Conservation (phyloP, 78 protist genomes). For the Salpingoeca rosetta region DNA sequence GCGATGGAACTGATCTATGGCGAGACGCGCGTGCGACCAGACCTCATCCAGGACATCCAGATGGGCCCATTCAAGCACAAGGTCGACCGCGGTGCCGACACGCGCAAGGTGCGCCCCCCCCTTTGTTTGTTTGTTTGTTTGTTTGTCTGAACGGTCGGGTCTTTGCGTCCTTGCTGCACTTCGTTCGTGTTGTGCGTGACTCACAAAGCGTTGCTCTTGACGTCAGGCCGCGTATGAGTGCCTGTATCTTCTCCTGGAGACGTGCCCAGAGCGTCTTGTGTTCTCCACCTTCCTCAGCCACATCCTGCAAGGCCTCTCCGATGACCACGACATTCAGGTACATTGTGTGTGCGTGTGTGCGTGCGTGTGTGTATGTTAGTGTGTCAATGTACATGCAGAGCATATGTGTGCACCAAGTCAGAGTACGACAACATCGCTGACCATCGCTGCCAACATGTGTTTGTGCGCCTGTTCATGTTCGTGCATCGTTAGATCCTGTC, state of each 20-base stretch:
- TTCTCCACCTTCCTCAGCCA: conserved; percentile 33
- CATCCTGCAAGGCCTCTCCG: conserved; percentile 58
- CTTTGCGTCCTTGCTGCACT: too few relatives aligned
- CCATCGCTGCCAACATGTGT: too few relatives aligned
- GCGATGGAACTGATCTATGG: conserved; percentile 38
- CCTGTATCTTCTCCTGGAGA: conserved; percentile 77
- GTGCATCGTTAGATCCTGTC: too few relatives aligned
- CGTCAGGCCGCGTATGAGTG: conserved; percentile 78
- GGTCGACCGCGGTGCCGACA: conserved; percentile 88
- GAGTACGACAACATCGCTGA: too few relatives aligned
- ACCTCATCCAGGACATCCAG: conserved; percentile 71
- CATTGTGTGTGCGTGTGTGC: too few relatives aligned
- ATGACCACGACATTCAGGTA: conserved; percentile 74
- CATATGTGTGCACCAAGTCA: too few relatives aligned
- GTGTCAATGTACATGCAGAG: too few relatives aligned
- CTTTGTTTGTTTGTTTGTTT: neutral
- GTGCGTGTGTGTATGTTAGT: too few relatives aligned
- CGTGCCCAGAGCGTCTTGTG: conserved; percentile 34
- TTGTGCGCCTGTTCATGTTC: too few relatives aligned
- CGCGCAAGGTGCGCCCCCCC: conserved; percentile 32
- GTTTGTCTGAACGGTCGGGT: neutral
- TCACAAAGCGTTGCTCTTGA: neutral
- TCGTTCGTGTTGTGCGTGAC: neutral
- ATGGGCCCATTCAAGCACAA: conserved; percentile 92
- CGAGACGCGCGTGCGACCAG: conserved; percentile 21